Base-by-base conservation (phyloP, 306 rosid genomes). In the Begonia fuchsioides region DNA sequence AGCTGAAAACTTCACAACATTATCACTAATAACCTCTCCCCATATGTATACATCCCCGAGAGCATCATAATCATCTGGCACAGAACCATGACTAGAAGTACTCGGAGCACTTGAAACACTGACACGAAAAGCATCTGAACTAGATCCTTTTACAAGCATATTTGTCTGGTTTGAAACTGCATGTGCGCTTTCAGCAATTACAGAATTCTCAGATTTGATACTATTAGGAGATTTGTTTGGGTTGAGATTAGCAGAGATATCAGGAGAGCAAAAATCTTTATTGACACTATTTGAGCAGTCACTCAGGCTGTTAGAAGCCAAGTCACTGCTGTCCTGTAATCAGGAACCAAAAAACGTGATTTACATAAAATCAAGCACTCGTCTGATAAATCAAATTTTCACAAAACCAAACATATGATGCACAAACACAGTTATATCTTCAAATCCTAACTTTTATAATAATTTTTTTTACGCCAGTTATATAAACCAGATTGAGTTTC, bases 81-180 rank as follows among this genome's bases (percentile, higher is more conserved):
- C 82, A 60, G 99, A 92, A 57, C 94, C 96, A 62, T 92, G 96
- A 71, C 99, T 92, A 50, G 99, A 86, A 62, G 99, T 66, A 71
- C 99, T 92, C 38, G 81, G 80, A 49, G 96, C 94, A 77, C 99
- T 86, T 26, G 99, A 92, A 53, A 82, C 75, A 64, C 99, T 92
- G 62, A 77, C 87, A 74, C 99, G 72, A 70, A 75, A 77, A 68
- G 92, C 79, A 72, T 86, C 99, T 20, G 53, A 51, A 48, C 52
- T 59, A 64, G 95, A 79, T 71, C 95, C 98, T 77, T 85, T 92
- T 47, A 76, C 77, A 71, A 79, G 96, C 98, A 92, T 85, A 63
- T 79, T 92, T 77, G 73, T 61, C 61, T 78, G 74, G 53, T 71
- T 81, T 55, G 88, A 65, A 55, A 69, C 73, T 13, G 69, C 95